phyloP scores from a whole-genome alignment of 192 early-diverging fungal species.

The Mortierella alpina region DNA sequence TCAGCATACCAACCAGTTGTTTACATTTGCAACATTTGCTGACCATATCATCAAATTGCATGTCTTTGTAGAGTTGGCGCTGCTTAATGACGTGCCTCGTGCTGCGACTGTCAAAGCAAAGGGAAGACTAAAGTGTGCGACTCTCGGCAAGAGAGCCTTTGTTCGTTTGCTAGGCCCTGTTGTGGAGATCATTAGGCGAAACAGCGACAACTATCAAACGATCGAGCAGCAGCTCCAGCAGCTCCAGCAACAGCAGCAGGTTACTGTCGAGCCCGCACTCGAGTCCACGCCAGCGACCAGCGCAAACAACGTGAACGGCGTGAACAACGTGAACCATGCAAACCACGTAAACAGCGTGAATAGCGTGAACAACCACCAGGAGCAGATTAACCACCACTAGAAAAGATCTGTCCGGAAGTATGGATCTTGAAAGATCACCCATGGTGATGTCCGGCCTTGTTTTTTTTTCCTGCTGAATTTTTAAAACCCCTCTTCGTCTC shows the following conservation, averaged over 20 bases:
- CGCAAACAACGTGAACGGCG: not conserved
- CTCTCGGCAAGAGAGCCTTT: slow-evolving; percentile 95
- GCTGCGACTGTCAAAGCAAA: slow-evolving; percentile 89
- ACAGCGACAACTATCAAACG: slow-evolving; percentile 89
- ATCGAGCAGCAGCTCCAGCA: slow-evolving; percentile 59
- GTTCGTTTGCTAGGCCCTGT: slow-evolving; percentile 94
- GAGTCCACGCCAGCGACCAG: slow-evolving; percentile 2
- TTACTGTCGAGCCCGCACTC: slow-evolving; percentile 10
- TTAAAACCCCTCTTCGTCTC: not conserved
- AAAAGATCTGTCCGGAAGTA: not conserved
- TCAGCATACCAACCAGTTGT: not conserved
- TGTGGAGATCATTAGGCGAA: slow-evolving; percentile 95
- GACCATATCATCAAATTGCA: slow-evolving; percentile 5
- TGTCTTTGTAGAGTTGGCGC: slow-evolving; percentile 82
- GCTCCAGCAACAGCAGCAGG: slow-evolving; percentile 41
- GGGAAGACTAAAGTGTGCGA: slow-evolving; percentile 94
- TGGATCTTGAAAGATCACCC: not conserved
- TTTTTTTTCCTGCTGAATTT: not conserved
- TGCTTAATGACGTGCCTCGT: slow-evolving; percentile 94
- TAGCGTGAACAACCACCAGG: slow-evolving; percentile 2
- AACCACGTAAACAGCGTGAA: not conserved
- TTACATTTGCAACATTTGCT: slow-evolving; percentile 19
- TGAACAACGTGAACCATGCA: not conserved
- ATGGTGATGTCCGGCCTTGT: not conserved
- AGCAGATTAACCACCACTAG: slow-evolving; percentile 27